Evolutionary conservation across 495 filamentous ascomycete genomes (phyloP).

Genomic region (Podospora pseudocomata): DNA sequence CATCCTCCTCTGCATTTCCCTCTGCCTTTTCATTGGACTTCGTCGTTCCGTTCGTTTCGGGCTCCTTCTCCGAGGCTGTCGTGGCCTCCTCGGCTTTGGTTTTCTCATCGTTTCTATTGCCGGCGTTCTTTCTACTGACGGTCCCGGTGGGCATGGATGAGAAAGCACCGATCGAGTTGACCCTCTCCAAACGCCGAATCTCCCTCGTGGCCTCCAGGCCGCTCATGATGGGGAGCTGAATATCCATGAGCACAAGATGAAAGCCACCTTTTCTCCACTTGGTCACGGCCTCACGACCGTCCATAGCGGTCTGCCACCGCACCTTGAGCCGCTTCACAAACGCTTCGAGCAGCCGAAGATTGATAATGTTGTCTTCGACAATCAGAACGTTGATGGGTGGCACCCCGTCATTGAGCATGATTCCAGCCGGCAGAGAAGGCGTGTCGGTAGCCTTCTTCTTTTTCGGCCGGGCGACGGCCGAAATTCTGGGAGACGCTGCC

Average conservation of each 20-base stretch:
- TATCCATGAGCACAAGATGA: slow-evolving; percentile 97
- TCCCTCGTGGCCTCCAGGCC: slow-evolving; percentile 96
- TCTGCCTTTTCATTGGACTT: slow-evolving; percentile 21
- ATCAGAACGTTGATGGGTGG: slow-evolving; percentile 97
- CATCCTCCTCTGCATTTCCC: slow-evolving; percentile 58
- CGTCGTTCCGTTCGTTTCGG: slow-evolving; percentile 31
- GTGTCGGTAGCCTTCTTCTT: slow-evolving; percentile 53
- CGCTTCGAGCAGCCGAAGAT: slow-evolving; percentile 84
- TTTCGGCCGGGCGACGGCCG: slow-evolving; percentile 43
- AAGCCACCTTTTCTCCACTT: slow-evolving; percentile 96
- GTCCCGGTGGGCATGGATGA: slow-evolving; percentile 34
- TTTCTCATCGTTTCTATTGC: not conserved
- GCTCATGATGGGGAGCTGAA: slow-evolving; percentile 96
- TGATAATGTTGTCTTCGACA: slow-evolving; percentile 98
- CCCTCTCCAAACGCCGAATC: slow-evolving; percentile 81
- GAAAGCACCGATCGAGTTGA: slow-evolving; percentile 89
- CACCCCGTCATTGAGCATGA: slow-evolving; percentile 75
- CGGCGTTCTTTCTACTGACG: not conserved
- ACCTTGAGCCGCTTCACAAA: slow-evolving; percentile 97
- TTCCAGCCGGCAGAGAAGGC: slow-evolving; percentile 55
- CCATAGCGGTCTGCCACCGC: slow-evolving; percentile 95
- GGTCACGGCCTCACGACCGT: slow-evolving; percentile 83
- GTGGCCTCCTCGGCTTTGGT: slow-evolving; percentile 35
- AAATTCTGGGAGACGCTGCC: slow-evolving; percentile 55
- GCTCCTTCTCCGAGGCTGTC: slow-evolving; percentile 25